phyloP scores from a whole-genome alignment of 2,329 filamentous ascomycete genomes.

The Fusarium phyllophilum region DNA sequence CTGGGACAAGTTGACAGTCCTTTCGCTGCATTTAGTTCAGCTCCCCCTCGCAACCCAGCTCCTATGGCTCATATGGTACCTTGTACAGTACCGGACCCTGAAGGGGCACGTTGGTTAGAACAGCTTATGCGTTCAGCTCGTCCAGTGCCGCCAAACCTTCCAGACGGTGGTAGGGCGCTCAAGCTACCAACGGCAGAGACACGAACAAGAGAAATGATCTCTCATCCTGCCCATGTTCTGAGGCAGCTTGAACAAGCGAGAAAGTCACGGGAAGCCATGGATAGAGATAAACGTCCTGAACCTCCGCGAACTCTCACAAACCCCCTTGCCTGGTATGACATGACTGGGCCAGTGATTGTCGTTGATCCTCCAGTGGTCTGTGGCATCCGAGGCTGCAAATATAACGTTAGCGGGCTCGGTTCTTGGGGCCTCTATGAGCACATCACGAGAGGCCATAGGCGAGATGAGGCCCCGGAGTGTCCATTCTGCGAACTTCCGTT shows the following conservation, averaged over 20 bases:
- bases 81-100: neutral
- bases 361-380: conserved; percentile 22
- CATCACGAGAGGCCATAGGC: conserved; percentile 9
- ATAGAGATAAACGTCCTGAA: neutral
- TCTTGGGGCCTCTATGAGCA: conserved; percentile 25
- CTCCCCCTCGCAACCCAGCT: neutral
- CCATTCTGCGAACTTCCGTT: conserved; percentile 35
- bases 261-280: neutral
- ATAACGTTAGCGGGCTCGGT: neutral
- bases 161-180: neutral
- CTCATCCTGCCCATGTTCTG: neutral
- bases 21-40: neutral
- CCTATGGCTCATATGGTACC: neutral
- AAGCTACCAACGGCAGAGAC: neutral
- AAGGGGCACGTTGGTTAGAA: neutral
- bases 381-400: neutral
- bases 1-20: neutral
- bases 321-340: conserved; percentile 32
- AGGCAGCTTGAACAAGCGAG: neutral
- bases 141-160: neutral
- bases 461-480: neutral
- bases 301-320: conserved; percentile 21
- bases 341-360: neutral
- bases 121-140: neutral
- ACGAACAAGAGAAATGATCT: neutral